Evolutionary conservation across 306 rosid species (phyloP).

Genomic region (Trifolium dubium): DNA sequence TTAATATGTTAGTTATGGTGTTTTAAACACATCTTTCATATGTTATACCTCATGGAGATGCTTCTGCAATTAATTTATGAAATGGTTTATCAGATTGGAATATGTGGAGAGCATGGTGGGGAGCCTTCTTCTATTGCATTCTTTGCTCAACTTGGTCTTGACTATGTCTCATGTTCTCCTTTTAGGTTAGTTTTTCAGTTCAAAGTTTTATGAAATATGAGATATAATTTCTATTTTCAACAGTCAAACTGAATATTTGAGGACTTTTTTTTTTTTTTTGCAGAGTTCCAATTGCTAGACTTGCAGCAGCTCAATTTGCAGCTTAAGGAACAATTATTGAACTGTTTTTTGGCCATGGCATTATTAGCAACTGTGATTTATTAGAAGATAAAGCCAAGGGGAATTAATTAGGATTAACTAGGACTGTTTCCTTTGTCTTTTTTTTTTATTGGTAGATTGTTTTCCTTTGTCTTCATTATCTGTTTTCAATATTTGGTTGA

Average conservation of each 20-base stretch:
- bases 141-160: conserved; percentile 90
- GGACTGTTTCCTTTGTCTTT: no score
- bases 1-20: background rate
- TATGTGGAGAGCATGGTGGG: conserved; percentile 99
- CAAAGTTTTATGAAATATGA: conserved; percentile 10
- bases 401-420: no score
- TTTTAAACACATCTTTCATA: background rate
- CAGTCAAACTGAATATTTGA: conserved; percentile 29
- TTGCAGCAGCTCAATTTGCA: conserved; percentile 94
- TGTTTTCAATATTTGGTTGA: no score
- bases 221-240: background rate
- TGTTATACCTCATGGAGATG: no score
- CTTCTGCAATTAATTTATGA: background rate
- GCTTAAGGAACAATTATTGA: conserved; percentile 32
- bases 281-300: conserved; percentile 99
- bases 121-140: conserved; percentile 96
- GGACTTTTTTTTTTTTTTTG: background rate
- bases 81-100: conserved; percentile 72
- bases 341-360: background rate
- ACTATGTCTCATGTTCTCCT: conserved; percentile 98
- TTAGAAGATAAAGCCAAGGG: background rate
- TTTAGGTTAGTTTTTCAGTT: conserved; percentile 61
- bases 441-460: no score
- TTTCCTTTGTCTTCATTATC: no score
- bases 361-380: conserved; percentile 36